A percentile compares a stretch with the other conserved stretches of the same genome.
These are phyloP conservation scores for Plectranthus barbatus DNA, from an alignment of 257 asterid species.

Conservation along the genomic window DNA sequence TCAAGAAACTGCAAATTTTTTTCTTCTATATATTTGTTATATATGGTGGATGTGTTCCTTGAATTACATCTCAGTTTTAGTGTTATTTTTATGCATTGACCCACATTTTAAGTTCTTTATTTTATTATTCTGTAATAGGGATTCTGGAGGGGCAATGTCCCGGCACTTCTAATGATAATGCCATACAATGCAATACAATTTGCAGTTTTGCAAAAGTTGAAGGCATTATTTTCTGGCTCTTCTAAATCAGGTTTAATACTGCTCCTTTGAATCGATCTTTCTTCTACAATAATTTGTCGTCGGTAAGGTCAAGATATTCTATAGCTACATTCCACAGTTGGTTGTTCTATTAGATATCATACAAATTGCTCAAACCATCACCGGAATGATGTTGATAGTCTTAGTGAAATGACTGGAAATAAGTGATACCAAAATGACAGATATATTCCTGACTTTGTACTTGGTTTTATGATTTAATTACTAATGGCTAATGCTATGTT, in stretches of 20 bases:
- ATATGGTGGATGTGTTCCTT: neutral
- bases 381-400: neutral
- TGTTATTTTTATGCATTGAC: neutral
- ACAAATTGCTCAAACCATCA: neutral
- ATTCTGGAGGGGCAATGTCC: conserved; percentile 95
- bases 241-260: conserved; percentile 61
- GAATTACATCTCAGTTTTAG: neutral
- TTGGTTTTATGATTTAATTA: too few species aligned
- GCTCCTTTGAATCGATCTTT: neutral
- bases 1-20: neutral
- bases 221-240: conserved; percentile 71
- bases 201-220: conserved; percentile 62
- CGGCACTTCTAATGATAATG: conserved; percentile 91
- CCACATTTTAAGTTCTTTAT: neutral
- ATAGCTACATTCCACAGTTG: too few species aligned
- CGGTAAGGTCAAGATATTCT: neutral
- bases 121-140: conserved; percentile 37
- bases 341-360: too few species aligned
- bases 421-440: too few species aligned
- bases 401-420: too few species aligned
- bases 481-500: too few species aligned
- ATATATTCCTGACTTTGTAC: too few species aligned
- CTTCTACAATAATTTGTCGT: too few species aligned
- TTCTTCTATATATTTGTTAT: neutral
- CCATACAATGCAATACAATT: conserved; percentile 92